phyloP scores from a whole-genome alignment of 176 grass and related monocot species.

The Musa beccarii region DNA sequence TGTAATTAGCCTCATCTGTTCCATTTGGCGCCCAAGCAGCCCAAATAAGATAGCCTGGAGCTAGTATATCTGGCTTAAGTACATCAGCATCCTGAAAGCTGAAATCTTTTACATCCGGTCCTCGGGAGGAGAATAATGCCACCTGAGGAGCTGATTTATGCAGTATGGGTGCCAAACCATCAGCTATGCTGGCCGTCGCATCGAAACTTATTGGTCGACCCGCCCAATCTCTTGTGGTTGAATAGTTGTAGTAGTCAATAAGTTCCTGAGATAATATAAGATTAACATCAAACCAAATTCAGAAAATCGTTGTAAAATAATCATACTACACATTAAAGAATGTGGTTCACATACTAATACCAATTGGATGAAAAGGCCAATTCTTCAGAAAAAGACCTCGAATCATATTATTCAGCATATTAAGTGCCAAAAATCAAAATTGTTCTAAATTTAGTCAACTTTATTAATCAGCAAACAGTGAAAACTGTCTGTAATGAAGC shows the following conservation, averaged over 20 bases:
- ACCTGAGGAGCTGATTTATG: conserved; percentile 96
- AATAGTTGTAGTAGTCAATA: conserved; percentile 92
- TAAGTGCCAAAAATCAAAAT: not conserved
- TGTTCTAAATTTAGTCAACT: not conserved
- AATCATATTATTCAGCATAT: not conserved
- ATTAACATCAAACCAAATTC: not conserved
- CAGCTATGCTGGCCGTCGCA: conserved; percentile 72
- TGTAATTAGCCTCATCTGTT: conserved; percentile 82
- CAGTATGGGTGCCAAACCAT: conserved; percentile 80
- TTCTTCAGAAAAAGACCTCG: not conserved
- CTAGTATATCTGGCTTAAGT: conserved; percentile 89
- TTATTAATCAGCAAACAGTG: no score
- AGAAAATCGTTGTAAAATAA: not conserved
- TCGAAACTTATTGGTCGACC: conserved; percentile 62
- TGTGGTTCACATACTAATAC: no score
- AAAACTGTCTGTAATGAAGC: no score
- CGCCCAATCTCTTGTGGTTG: conserved; percentile 88
- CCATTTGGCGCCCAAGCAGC: conserved; percentile 92
- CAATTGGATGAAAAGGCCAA: no score
- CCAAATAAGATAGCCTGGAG: conserved; percentile 97
- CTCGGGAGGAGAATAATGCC: conserved; percentile 87
- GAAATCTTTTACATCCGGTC: conserved; percentile 98
- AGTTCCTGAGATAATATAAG: conserved; percentile 55
- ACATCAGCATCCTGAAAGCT: conserved; percentile 98
- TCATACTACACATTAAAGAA: no score